These are phyloP conservation scores for Venturia nashicola DNA, from an alignment of 2,329 filamentous ascomycete genomes.

Conservation along the genomic window DNA sequence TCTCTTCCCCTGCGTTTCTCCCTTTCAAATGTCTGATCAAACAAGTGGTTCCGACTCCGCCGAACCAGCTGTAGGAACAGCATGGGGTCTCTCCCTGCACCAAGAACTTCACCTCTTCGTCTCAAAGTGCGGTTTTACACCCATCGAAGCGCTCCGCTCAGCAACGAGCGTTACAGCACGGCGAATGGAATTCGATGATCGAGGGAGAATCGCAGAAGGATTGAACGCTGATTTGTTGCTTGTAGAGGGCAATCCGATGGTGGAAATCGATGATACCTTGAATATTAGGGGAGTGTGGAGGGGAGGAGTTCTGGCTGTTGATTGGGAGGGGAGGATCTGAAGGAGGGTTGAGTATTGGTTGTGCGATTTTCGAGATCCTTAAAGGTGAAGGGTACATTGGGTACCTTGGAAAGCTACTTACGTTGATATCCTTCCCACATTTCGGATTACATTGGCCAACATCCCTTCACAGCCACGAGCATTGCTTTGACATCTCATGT, in stretches of 20 bases:
- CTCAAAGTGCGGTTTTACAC: constrained; percentile 29
- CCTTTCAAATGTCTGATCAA: not conserved
- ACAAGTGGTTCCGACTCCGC: constrained; percentile 30
- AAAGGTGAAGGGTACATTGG: too few relatives aligned
- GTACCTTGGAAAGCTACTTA: too few relatives aligned
- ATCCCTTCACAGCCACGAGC: too few relatives aligned
- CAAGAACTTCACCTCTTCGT: constrained; percentile 32
- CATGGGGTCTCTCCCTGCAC: constrained; percentile 30
- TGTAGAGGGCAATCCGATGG: constrained; percentile 31
- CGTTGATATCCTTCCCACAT: too few relatives aligned
- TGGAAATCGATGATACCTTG: constrained; percentile 28
- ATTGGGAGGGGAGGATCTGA: constrained; percentile 13
- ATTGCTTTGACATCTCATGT: too few relatives aligned
- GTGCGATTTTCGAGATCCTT: too few relatives aligned
- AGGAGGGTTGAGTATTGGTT: not conserved
- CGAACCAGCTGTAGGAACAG: constrained; percentile 30
- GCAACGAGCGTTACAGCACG: constrained; percentile 29
- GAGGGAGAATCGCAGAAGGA: constrained; percentile 27
- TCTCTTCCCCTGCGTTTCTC: not conserved
- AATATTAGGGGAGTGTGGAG: constrained; percentile 33
- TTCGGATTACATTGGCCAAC: too few relatives aligned
- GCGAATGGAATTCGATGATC: constrained; percentile 29
- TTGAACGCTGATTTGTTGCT: constrained; percentile 31
- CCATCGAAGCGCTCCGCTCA: constrained; percentile 27
- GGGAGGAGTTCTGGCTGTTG: constrained; percentile 22